These are phyloP conservation scores for Alternaria consortialis DNA, from an alignment of 2,329 filamentous ascomycete genomes.

Conservation along the genomic window DNA sequence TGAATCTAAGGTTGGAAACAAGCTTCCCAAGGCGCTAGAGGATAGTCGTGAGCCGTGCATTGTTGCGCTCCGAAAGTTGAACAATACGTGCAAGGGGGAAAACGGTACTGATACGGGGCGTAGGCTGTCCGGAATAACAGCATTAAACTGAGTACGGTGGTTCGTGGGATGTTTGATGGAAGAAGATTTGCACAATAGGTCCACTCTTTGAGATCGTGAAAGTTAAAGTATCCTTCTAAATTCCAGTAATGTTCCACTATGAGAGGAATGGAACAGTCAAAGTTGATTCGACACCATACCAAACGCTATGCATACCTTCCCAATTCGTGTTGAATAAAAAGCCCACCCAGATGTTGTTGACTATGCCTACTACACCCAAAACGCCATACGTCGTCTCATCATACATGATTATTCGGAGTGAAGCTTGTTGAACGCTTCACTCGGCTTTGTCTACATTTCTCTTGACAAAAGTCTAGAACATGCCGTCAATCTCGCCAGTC, in stretches of 20 bases:
- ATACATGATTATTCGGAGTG: slow-evolving; percentile 1
- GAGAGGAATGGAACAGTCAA: not conserved
- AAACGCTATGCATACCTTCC: slow-evolving; percentile 2
- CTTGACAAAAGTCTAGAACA: slow-evolving; percentile 73
- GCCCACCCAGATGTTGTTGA: slow-evolving; percentile 8
- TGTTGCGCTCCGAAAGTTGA: slow-evolving; percentile 64
- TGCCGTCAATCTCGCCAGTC: slow-evolving; percentile 67
- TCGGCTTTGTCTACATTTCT: not conserved
- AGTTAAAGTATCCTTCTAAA: not conserved
- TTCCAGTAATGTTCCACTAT: not conserved
- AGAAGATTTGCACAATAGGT: not conserved
- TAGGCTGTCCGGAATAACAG: slow-evolving; percentile 66
- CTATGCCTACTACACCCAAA: slow-evolving; percentile 7
- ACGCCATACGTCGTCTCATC: slow-evolving; percentile 9
- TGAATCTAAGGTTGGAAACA: slow-evolving; percentile 14
- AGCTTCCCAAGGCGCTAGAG: slow-evolving; percentile 23
- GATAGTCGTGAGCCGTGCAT: slow-evolving; percentile 48
- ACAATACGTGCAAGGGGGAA: slow-evolving; percentile 64
- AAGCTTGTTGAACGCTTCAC: slow-evolving; percentile 19
- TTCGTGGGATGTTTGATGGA: not conserved
- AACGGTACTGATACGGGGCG: slow-evolving; percentile 67
- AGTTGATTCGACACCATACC: slow-evolving; percentile 11
- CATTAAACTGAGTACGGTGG: slow-evolving; percentile 38
- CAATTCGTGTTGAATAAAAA: slow-evolving; percentile 6
- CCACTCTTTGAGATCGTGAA: not conserved